A percentile compares a stretch with the other conserved stretches of the same genome.
These are phyloP conservation scores for Triticum turgidum DNA, from an alignment of 176 grass and related monocot genomes.

Conservation along the genomic window DNA sequence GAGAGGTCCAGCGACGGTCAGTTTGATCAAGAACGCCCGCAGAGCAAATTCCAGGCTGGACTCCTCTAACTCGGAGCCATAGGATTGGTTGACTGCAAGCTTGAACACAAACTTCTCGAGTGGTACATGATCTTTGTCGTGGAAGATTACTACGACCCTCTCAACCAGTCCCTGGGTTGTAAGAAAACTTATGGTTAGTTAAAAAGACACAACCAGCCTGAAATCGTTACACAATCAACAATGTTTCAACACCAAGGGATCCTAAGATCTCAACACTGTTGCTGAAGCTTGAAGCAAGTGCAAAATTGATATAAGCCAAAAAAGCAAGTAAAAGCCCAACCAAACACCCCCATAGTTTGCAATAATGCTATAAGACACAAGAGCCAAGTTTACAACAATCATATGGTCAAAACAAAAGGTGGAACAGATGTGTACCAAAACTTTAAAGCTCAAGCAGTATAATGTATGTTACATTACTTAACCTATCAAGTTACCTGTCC, in stretches of 20 bases:
- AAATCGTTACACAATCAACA: neutral
- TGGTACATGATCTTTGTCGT: slow-evolving; percentile 62
- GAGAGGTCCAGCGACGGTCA: slow-evolving; percentile 58
- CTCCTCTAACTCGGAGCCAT: slow-evolving; percentile 62
- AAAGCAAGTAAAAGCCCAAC: too few species aligned
- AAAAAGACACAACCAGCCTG: neutral
- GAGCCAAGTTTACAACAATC: neutral
- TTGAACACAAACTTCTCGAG: slow-evolving; percentile 95
- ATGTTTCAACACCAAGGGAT: neutral
- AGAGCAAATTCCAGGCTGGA: slow-evolving; percentile 71
- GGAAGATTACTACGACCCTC: slow-evolving; percentile 79
- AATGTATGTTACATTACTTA: neutral
- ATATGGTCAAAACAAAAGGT: slow-evolving; percentile 3
- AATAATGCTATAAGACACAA: neutral
- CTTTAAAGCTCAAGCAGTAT: neutral
- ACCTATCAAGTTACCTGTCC: neutral
- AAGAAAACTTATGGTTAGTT: neutral
- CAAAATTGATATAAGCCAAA: neutral
- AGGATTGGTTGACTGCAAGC: slow-evolving; percentile 65
- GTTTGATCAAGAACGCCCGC: slow-evolving; percentile 89
- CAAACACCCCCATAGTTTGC: neutral
- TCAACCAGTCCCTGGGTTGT: slow-evolving; percentile 65
- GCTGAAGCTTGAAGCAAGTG: neutral
- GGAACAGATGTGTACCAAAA: neutral
- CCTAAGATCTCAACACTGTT: neutral